phyloP scores from a whole-genome alignment of 2,329 filamentous ascomycete genomes.

The Monosporascus sp. region DNA sequence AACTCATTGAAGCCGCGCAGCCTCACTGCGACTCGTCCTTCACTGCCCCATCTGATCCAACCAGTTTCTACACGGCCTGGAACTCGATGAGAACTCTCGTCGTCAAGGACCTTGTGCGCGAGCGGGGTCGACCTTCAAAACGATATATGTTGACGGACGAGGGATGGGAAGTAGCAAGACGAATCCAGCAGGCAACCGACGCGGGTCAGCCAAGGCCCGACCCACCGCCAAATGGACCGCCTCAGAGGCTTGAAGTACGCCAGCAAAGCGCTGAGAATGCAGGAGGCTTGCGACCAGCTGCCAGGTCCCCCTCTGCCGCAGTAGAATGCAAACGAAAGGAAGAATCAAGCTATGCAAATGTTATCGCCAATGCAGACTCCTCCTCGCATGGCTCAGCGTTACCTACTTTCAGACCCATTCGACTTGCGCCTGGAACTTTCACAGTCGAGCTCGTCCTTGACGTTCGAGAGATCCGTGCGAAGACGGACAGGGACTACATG shows the following conservation, averaged over 20 bases:
- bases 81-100: slow-evolving; percentile 73
- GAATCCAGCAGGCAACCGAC: slow-evolving; percentile 48
- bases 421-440: slow-evolving; percentile 59
- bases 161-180: slow-evolving; percentile 67
- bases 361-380: slow-evolving; percentile 34
- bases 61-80: slow-evolving; percentile 74
- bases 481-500: slow-evolving; percentile 71
- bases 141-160: slow-evolving; percentile 70
- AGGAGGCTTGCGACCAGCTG: slow-evolving; percentile 1
- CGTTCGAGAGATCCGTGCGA: slow-evolving; percentile 66
- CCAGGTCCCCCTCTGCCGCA: slow-evolving; percentile 16
- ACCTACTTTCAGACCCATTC: slow-evolving; percentile 53
- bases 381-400: slow-evolving; percentile 23
- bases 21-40: slow-evolving; percentile 70
- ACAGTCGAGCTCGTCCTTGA: slow-evolving; percentile 70
- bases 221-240: slow-evolving; percentile 8
- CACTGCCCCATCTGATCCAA: slow-evolving; percentile 59
- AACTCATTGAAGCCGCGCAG: slow-evolving; percentile 65
- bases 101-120: slow-evolving; percentile 68
- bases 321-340: slow-evolving; percentile 10
- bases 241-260: slow-evolving; percentile 7
- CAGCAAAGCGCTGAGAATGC: slow-evolving; percentile 7
- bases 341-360: slow-evolving; percentile 26
- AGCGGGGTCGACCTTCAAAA: slow-evolving; percentile 61
- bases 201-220: slow-evolving; percentile 1